Conservation (phyloP, 805 yeast species). For the Starmerella powellii region DNA sequence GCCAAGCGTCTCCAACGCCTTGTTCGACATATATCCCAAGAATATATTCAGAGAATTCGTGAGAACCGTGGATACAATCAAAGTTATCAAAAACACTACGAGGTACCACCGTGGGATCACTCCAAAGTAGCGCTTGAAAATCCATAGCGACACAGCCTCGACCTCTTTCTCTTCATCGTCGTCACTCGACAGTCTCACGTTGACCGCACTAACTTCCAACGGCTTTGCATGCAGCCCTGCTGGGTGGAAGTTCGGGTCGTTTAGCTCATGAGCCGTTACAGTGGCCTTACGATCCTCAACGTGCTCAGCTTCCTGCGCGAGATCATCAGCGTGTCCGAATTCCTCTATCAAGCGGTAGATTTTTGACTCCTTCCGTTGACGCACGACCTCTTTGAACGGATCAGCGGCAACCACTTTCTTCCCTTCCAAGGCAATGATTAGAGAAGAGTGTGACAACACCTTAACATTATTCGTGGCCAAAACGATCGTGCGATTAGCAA, state of each 20-base stretch:
- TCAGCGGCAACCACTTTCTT: constrained; percentile 40
- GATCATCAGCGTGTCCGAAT: constrained; percentile 58
- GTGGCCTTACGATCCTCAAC: constrained; percentile 58
- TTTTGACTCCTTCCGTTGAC: constrained; percentile 18
- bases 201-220: constrained; percentile 3
- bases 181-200: constrained; percentile 20
- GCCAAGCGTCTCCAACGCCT: constrained; percentile 13
- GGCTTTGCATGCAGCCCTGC: constrained; percentile 7
- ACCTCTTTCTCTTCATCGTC: constrained; percentile 25
- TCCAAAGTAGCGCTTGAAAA: constrained; percentile 22
- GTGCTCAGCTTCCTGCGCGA: constrained; percentile 60
- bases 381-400: constrained; percentile 42
- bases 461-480: constrained; percentile 74
- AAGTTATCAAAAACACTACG: constrained; percentile 29
- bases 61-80: constrained; percentile 26
- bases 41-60: constrained; percentile 18
- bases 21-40: constrained; percentile 22
- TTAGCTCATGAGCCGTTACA: constrained; percentile 27
- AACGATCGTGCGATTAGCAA: constrained; percentile 56
- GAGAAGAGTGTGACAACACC: constrained; percentile 60
- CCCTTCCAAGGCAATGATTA: constrained; percentile 50
- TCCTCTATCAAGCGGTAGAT: constrained; percentile 25
- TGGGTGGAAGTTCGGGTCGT: constrained; percentile 9
- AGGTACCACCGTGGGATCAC: constrained; percentile 31
- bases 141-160: constrained; percentile 17